Evolutionary conservation across 2,329 filamentous ascomycete species (phyloP), one percentile per base, ranked within the genome.

Genomic region (Juglanconis sp.): DNA sequence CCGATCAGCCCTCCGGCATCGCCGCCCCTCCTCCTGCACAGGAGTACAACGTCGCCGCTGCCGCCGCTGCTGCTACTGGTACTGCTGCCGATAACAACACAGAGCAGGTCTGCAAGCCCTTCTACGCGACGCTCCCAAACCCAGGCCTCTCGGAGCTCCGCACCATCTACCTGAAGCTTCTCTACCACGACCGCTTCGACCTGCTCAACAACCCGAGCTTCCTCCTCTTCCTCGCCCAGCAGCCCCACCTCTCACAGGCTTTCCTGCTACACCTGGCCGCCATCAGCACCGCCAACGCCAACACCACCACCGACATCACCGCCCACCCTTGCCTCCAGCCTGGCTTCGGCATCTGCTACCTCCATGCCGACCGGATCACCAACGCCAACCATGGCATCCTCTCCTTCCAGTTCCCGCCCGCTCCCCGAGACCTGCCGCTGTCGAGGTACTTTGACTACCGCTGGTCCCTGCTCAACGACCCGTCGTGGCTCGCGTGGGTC

Each of bases 151-250:
- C 32, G 32, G 32, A 42, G 11, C 42, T 56, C 17, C 53, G 34
- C 34, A 31, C 40, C 6, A 10, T 34, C 7, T 57, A 51, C 46
- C 30, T 57, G 15, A 13, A 36, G 9, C 15, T 40, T 15, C 17
- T 57, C 30, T 46, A 57, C 36, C 3, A 40, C 1, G 32, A 57
- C 55, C 55, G 55, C 35, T 57, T 57, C 36, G 36, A 42, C 15
- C 55, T 57, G 32, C 38, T 57, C 11, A 57, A 52, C 48, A 57
- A 52, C 36, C 15, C n/a, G 24, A 24, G 8, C 30, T 46, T 57
- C 48, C 47, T 57, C n/a, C 36, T 42, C 30, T 36, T 24, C 48
- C 47, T 52, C 36, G 30, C 55, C 10, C n/a, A 35, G 9, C 47
- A 51, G 30, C 38, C 55, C 2, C 30, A 44, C 31, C 55, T 57